phyloP scores from a whole-genome alignment of 2,329 filamentous ascomycete species.

The Epicoccum nigrum region DNA sequence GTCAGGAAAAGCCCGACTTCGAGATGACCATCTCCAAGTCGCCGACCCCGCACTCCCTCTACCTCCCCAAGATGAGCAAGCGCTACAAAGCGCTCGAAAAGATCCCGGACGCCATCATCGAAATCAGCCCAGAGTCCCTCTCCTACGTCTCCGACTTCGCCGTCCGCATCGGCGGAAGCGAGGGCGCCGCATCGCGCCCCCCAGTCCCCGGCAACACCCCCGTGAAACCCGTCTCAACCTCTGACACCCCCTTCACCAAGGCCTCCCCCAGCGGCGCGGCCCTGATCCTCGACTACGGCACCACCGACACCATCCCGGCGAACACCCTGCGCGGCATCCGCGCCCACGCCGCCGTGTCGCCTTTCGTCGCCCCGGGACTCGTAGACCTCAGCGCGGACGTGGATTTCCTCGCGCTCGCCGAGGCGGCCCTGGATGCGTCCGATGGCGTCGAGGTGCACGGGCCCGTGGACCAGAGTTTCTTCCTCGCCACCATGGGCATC shows the following conservation, averaged over 20 bases:
- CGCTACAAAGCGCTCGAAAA: conserved; percentile 79
- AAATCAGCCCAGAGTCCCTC: conserved; percentile 87
- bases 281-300: conserved; percentile 95
- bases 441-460: conserved; percentile 89
- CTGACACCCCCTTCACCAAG: conserved; percentile 56
- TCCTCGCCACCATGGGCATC: conserved; percentile 82
- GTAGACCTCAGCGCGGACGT: conserved; percentile 93
- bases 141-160: conserved; percentile 84
- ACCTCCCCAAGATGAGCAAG: conserved; percentile 80
- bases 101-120: conserved; percentile 73
- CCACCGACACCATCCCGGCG: conserved; percentile 75
- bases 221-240: conserved; percentile 25
- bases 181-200: conserved; percentile 6
- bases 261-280: conserved; percentile 77
- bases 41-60: conserved; percentile 80
- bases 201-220: conserved; percentile 40
- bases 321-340: conserved; percentile 92
- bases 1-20: conserved; percentile 72
- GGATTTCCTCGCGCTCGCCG: conserved; percentile 86
- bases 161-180: conserved; percentile 74
- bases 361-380: conserved; percentile 78
- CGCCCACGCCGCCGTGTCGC: conserved; percentile 75
- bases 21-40: conserved; percentile 78
- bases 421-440: conserved; percentile 76
- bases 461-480: conserved; percentile 82